Conservation (phyloP, 495 filamentous ascomycete species). For the Penicillium cosmopolitanum region DNA sequence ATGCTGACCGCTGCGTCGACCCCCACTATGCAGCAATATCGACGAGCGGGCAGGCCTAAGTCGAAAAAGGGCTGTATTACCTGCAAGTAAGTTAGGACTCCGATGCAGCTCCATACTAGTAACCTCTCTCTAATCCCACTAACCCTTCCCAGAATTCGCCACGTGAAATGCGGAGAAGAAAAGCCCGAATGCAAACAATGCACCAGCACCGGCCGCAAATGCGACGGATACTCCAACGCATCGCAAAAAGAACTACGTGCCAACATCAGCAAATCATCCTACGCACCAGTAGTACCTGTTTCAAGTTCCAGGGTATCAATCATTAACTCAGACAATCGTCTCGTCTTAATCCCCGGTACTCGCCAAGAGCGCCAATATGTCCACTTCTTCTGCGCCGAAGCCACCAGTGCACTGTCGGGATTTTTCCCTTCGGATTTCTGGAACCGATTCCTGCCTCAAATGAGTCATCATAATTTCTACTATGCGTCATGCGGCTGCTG, state of each 20-base stretch:
- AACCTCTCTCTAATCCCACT: background rate
- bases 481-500: conserved; percentile 66
- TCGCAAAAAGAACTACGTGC: conserved; percentile 14
- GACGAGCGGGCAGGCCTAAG: conserved; percentile 12
- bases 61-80: conserved; percentile 19
- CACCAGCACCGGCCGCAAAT: conserved; percentile 50
- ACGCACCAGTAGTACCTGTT: background rate
- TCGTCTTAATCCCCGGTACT: conserved; percentile 26
- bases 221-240: conserved; percentile 33
- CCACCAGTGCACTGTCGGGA: conserved; percentile 48
- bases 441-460: conserved; percentile 55
- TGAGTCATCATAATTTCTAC: conserved; percentile 59
- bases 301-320: background rate
- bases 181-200: conserved; percentile 52
- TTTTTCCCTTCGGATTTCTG: conserved; percentile 66
- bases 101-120: background rate
- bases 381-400: conserved; percentile 27
- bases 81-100: conserved; percentile 17
- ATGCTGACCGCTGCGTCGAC: background rate
- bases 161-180: conserved; percentile 56
- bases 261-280: background rate
- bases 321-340: conserved; percentile 9
- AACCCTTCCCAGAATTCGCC: conserved; percentile 47
- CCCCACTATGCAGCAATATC: conserved; percentile 5
- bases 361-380: conserved; percentile 28